Evolutionary conservation across 345 rosid genomes (phyloP), one percentile per base, ranked within the genome.

Genomic region (Linum trigynum): DNA sequence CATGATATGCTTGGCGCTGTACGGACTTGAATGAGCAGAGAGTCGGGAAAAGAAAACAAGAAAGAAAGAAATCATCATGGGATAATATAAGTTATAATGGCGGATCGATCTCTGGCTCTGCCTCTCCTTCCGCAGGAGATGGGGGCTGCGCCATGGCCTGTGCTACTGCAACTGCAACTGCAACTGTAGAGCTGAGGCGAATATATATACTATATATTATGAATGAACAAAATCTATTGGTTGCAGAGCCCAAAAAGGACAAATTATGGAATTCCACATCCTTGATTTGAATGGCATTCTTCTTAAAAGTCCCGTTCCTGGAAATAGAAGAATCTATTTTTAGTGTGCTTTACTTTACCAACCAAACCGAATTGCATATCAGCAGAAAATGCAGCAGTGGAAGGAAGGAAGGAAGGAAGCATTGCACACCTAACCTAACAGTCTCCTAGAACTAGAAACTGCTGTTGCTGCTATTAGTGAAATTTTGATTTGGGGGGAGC

Each of bases 201-300:
- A 23, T 23, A 23, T 59, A 70, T 67, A 69, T 48, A 72, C n/a
- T 35, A 63, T 51, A 65, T 16, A 45, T 38, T 67, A 53, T 68
- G 32, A 39, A 61, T 56, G 14, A 37, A 23, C 15, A 36, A 38
- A 3, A 12, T 36, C 6, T 3, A 66, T 74, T 7, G 70, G 70
- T 50, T 64, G 72, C 74, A 69, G 75, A 61, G 72, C 67, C 71
- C 12, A 48, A 48, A 48, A 48, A 1, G 16, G 23, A 69, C 61
- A 48, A 55, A 23, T 68, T 62, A 70, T 71, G 84, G 78, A 77
- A 72, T 53, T 70, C 61, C 57, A 61, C 59, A 39, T 16, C 53
- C 14, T 48, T 48, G 53, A 48, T 65, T 65, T 72, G 56, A 65
- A 77, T 70, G 9, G 53, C 75, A 55, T 32, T 68, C 16, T 23